Percentiles rank a stretch among this genome's conserved stretches.
Conservation (phyloP, 1,139 yeast genomes). For the Candida albicans region DNA sequence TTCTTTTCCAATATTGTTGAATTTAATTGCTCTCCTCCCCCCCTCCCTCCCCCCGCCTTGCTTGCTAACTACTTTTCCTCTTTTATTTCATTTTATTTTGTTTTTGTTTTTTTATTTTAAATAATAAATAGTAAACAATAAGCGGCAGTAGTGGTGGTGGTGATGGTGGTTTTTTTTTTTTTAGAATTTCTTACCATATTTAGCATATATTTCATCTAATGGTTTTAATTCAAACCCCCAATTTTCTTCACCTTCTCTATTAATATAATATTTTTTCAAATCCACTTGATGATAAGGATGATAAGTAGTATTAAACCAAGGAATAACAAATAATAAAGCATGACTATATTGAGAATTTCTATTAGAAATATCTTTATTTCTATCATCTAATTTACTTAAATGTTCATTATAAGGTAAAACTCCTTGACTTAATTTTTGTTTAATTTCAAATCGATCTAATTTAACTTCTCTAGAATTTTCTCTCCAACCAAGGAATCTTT, state of each 20-base stretch:
- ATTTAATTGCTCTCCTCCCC: too few species aligned
- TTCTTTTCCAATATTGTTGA: too few species aligned
- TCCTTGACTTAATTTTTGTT: slow-evolving; percentile 64
- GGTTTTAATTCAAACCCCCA: slow-evolving; percentile 52
- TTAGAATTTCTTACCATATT: slow-evolving; percentile 33
- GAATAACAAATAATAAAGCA: slow-evolving; percentile 59
- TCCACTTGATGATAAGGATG: slow-evolving; percentile 87
- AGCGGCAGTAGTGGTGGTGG: too few species aligned
- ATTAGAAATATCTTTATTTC: slow-evolving; percentile 75
- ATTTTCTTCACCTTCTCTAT: slow-evolving; percentile 54
- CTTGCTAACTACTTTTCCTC: too few species aligned
- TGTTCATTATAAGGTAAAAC: slow-evolving; percentile 66
- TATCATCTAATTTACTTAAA: slow-evolving; percentile 59
- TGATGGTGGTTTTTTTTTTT: neutral
- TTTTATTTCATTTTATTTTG: too few species aligned
- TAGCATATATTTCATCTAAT: slow-evolving; percentile 47
- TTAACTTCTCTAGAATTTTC: slow-evolving; percentile 74
- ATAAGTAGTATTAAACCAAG: slow-evolving; percentile 80
- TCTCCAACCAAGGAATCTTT: slow-evolving; percentile 75
- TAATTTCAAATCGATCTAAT: slow-evolving; percentile 74
- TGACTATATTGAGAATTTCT: slow-evolving; percentile 79
- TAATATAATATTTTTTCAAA: slow-evolving; percentile 66
- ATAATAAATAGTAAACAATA: too few species aligned
- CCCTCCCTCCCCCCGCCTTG: too few species aligned
- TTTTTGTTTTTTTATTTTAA: too few species aligned